phyloP scores from a whole-genome alignment of 2,329 filamentous ascomycete genomes.

The Biscogniauxia sp. region DNA sequence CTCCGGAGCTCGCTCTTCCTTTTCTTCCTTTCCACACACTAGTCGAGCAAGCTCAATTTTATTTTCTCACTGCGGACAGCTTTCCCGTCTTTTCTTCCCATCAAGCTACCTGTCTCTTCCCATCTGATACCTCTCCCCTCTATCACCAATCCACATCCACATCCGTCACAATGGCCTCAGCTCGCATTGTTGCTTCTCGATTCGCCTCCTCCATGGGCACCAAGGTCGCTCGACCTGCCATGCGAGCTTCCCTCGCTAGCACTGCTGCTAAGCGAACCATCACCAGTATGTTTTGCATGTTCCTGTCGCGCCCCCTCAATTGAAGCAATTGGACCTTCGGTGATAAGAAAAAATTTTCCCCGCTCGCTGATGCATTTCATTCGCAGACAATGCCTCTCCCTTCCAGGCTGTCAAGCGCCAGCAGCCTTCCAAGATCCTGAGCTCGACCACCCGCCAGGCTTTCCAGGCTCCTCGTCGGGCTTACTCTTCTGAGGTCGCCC shows the following conservation, averaged over 20 bases:
- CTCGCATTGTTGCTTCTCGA: constrained; percentile 74
- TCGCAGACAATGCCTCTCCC: constrained; percentile 56
- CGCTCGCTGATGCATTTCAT: constrained; percentile 20
- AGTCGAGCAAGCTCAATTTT: constrained; percentile 26
- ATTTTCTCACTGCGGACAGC: constrained; percentile 23
- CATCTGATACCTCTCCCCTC: constrained; percentile 41
- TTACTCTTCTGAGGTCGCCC: constrained; percentile 86
- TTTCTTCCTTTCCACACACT: constrained; percentile 29
- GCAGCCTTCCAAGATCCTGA: constrained; percentile 64
- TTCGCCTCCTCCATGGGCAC: constrained; percentile 73
- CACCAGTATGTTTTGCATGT: constrained; percentile 57
- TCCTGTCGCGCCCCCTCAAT: constrained; percentile 11
- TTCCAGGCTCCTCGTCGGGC: constrained; percentile 65
- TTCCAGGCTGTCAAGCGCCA: constrained; percentile 76
- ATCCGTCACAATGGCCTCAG: constrained; percentile 74
- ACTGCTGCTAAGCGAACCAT: constrained; percentile 71
- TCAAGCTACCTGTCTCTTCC: constrained; percentile 31
- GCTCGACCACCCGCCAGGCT: constrained; percentile 63
- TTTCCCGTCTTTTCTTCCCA: constrained; percentile 23
- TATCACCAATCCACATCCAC: constrained; percentile 30
- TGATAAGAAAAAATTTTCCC: constrained; percentile 8
- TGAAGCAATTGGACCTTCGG: constrained; percentile 7
- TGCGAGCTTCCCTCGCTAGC: constrained; percentile 61
- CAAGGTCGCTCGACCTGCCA: constrained; percentile 76
- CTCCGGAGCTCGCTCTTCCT: constrained; percentile 31